Conservation (phyloP, 2,329 filamentous ascomycete genomes). For the Ilyonectria destructans region DNA sequence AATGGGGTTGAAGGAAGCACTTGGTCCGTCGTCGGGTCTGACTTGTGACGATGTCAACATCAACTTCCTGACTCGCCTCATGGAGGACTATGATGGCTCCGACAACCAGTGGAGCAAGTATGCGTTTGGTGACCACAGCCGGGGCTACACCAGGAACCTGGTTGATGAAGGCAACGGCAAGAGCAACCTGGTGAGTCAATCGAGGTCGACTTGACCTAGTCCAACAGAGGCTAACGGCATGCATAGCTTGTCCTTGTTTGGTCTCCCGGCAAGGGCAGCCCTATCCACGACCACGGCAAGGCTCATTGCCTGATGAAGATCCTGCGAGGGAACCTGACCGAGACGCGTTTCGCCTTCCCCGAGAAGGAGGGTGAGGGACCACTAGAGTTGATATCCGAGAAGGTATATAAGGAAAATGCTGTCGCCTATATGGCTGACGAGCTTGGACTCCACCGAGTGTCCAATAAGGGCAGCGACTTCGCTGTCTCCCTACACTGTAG, state of each 20-base stretch:
- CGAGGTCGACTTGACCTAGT: constrained; percentile 26
- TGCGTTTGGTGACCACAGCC: constrained; percentile 79
- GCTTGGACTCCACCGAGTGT: constrained; percentile 88
- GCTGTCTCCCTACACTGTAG: constrained; percentile 87
- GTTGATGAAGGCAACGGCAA: constrained; percentile 91
- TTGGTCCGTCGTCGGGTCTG: constrained; percentile 87
- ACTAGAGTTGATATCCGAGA: constrained; percentile 77
- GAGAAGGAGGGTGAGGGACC: constrained; percentile 65
- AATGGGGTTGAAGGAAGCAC: constrained; percentile 78
- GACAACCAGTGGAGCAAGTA: constrained; percentile 82
- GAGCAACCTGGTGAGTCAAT: constrained; percentile 76
- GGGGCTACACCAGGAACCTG: constrained; percentile 88
- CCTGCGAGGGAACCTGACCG: constrained; percentile 83
- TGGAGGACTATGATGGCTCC: constrained; percentile 81
- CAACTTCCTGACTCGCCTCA: constrained; percentile 78
- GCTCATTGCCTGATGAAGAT: constrained; percentile 96
- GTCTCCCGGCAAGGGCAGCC: constrained; percentile 86
- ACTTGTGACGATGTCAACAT: constrained; percentile 88
- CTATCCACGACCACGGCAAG: constrained; percentile 91
- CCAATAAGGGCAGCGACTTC: constrained; percentile 81
- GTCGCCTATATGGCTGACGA: constrained; percentile 95
- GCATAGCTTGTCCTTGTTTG: constrained; percentile 87
- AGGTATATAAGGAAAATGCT: constrained; percentile 77
- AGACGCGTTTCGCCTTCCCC: constrained; percentile 87
- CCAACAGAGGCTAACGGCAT: constrained; percentile 38